Conservation (phyloP, 495 filamentous ascomycete genomes). For the Penicillium waksmanii region DNA sequence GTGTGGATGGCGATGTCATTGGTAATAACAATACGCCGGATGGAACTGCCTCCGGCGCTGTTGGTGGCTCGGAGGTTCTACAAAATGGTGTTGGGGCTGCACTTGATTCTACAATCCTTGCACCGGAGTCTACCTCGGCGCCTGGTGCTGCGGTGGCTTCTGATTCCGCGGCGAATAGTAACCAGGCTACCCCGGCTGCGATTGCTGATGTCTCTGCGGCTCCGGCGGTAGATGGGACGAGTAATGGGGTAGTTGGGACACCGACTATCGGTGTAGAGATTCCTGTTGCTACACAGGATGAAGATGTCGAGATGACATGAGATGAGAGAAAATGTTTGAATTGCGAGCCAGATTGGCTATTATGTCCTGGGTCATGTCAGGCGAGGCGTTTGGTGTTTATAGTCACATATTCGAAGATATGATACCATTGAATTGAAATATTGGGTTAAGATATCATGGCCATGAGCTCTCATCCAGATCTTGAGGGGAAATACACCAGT, state of each 20-base stretch:
- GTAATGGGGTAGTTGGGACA: conserved; percentile 26
- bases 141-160: conserved; percentile 15
- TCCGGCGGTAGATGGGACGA: conserved; percentile 21
- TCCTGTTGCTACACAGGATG: conserved; percentile 25
- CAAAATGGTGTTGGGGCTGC: conserved; percentile 42
- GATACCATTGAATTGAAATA: conserved; percentile 8
- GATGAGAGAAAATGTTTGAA: no score
- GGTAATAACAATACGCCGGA: conserved; percentile 33
- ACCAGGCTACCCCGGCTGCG: conserved; percentile 23
- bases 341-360: no score
- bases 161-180: conserved; percentile 32
- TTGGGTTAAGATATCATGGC: not conserved
- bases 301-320: conserved; percentile 49
- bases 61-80: conserved; percentile 42
- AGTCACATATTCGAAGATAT: not conserved
- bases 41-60: conserved; percentile 32
- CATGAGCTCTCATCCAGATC: no score
- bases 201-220: not conserved
- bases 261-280: conserved; percentile 29
- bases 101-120: conserved; percentile 31
- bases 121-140: conserved; percentile 5
- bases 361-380: not conserved
- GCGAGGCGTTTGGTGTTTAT: conserved; percentile 6
- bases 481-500: no score
- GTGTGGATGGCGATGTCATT: conserved; percentile 45